Base-by-base conservation (phyloP, 2,329 filamentous ascomycete genomes). In the Phaeosphaeriaceae sp. region DNA sequence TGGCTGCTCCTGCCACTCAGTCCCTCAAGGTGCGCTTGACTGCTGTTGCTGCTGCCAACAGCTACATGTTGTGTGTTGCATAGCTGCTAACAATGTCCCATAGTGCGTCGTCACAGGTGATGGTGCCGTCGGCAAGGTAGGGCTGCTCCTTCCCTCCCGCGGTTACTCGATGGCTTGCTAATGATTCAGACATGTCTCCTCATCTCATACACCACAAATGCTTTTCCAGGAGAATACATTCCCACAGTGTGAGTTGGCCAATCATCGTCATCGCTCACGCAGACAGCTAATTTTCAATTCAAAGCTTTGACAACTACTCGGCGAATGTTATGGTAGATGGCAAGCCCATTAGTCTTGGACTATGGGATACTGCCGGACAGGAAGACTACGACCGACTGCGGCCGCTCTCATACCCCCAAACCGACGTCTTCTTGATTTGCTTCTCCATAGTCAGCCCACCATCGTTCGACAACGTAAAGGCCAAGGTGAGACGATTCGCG, bases 201-300 rank as follows among this genome's bases (percentile, higher is more conserved):
- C 68, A 99, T 99, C 75, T 97, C 93, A 44, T 99, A 99, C 81
- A 97, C 94, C 58, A 99, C 94, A 58, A 99, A 97, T 81, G 94
- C 94, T 61, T 99, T 99, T 76, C 94, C 94, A n/a, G 94, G 94
- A 76, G 94, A 99, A 83, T 99, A 99, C 78, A 97, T 99, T 67
- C 94, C 94, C 63, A 99, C 94, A 67, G 94, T 99, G 89, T 94
- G 79, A 76, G 88, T 61, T 26, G 32, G 29, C 13, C 46, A 7
- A 17, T 36, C 40, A 20, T 9, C 30, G n/a, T 18, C 29, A n/a
- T n/a, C n/a, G n/a, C n/a, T 43, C 60, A 38, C 48, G 55, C 37
- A 48, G 17, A 46, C 36, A 44, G 59, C 67, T 72, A 58, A 72
- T 48, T 15, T n/a, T n/a, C n/a, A n/a, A n/a, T n/a, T n/a, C n/a